Conservation (phyloP, 1,139 yeast species). For the Petasospora fabianii region DNA sequence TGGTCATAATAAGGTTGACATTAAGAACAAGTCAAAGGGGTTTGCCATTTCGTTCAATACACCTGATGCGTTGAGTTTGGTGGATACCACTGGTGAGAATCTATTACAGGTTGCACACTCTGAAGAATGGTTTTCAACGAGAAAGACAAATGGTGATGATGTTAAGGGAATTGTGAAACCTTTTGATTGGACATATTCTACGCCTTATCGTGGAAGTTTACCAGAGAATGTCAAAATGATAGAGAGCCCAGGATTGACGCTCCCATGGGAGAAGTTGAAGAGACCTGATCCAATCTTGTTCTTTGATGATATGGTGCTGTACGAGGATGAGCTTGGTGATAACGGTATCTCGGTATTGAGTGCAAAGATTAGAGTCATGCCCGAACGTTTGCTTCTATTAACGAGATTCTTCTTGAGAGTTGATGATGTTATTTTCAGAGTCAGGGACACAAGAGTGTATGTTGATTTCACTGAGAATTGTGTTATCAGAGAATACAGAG, state of each 20-base stretch:
- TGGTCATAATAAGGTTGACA: constrained; percentile 73
- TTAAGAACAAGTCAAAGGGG: constrained; percentile 38
- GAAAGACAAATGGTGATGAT: constrained; percentile 37
- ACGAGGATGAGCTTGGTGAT: constrained; percentile 94
- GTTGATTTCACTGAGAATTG: constrained; percentile 67
- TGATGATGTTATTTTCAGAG: constrained; percentile 80
- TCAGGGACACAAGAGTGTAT: constrained; percentile 80
- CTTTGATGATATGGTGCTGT: constrained; percentile 83
- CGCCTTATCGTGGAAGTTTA: constrained; percentile 66
- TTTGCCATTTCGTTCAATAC: constrained; percentile 67
- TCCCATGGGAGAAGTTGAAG: constrained; percentile 69
- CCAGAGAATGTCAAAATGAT: constrained; percentile 16
- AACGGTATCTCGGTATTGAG: constrained; percentile 82
- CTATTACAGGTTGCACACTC: constrained; percentile 76
- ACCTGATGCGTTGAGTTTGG: constrained; percentile 71
- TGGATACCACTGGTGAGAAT: constrained; percentile 48
- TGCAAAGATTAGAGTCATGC: constrained; percentile 87
- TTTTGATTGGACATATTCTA: constrained; percentile 95
- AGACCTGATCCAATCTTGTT: constrained; percentile 83
- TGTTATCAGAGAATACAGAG: constrained; percentile 74
- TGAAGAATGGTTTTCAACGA: constrained; percentile 77
- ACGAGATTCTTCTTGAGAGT: constrained; percentile 81
- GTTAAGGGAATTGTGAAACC: constrained; percentile 56
- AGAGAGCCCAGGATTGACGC: constrained; percentile 28
- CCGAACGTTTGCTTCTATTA: constrained; percentile 66